Percentiles rank a stretch among this genome's conserved stretches.
Evolutionary conservation across 352 stramenopile genomes (phyloP).

Genomic region (Phytophthora melonis): DNA sequence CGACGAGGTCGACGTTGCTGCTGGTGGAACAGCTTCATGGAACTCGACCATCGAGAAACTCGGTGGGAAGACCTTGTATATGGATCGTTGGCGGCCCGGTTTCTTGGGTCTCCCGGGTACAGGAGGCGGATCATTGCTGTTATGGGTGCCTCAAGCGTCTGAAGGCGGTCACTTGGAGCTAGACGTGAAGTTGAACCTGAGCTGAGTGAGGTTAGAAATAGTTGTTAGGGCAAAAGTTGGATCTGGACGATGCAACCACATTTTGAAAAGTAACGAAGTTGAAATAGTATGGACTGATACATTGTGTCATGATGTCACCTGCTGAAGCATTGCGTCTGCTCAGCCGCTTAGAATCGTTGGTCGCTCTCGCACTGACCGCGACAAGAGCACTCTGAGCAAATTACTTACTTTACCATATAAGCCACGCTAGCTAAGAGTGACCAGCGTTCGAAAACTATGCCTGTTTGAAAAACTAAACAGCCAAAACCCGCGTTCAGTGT

Average conservation of each 20-base stretch:
- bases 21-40: constrained; percentile 44
- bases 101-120: constrained; percentile 65
- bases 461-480: neutral
- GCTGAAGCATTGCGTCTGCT: neutral
- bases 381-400: too few relatives aligned
- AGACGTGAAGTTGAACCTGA: constrained; percentile 55
- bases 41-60: constrained; percentile 41
- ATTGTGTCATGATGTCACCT: neutral
- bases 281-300: neutral
- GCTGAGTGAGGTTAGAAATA: constrained; percentile 19
- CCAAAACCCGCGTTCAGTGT: too few relatives aligned
- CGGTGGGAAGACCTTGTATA: constrained; percentile 72
- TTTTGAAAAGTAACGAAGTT: neutral
- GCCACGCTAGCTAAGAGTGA: neutral
- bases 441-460: neutral
- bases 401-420: neutral
- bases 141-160: constrained; percentile 61
- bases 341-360: neutral
- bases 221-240: neutral
- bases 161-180: constrained; percentile 60
- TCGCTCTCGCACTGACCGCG: too few relatives aligned
- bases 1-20: constrained; percentile 46
- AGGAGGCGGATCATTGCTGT: constrained; percentile 64
- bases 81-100: constrained; percentile 71
- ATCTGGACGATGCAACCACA: neutral